phyloP scores from a whole-genome alignment of 768 basidiomycete genomes.

The Cystofilobasidium macerans region DNA sequence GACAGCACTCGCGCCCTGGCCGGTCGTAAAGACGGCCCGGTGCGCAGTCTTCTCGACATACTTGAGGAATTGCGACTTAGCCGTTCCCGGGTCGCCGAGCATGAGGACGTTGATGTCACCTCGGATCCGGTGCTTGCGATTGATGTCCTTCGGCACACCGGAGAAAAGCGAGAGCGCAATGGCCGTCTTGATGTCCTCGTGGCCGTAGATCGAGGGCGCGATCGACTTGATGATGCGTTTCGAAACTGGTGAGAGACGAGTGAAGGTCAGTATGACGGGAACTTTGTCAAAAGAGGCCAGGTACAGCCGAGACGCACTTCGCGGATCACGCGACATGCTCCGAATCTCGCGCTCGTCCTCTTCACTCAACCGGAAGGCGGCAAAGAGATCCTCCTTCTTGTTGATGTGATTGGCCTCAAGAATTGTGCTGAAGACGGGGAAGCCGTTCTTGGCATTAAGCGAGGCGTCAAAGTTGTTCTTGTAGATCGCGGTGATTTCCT shows the following conservation, averaged over 20 bases:
- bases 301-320: conserved; percentile 40
- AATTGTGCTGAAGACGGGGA: conserved; percentile 96
- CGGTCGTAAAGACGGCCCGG: conserved; percentile 93
- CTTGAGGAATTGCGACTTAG: conserved; percentile 97
- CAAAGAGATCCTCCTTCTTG: conserved; percentile 97
- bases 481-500: conserved; percentile 98
- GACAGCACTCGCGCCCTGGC: conserved; percentile 94
- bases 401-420: conserved; percentile 98
- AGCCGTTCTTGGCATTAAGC: conserved; percentile 95
- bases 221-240: conserved; percentile 98
- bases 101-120: conserved; percentile 96
- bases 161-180: conserved; percentile 89
- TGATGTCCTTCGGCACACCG: conserved; percentile 89
- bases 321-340: conserved; percentile 72
- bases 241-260: conserved; percentile 42
- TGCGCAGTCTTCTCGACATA: conserved; percentile 98
- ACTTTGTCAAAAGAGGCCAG: neutral
- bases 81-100: conserved; percentile 95
- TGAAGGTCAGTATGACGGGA: neutral
- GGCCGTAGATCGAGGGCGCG: conserved; percentile 96
- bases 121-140: conserved; percentile 87
- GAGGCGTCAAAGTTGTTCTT: conserved; percentile 98
- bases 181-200: conserved; percentile 98
- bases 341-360: conserved; percentile 93
- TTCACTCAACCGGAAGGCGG: conserved; percentile 93